Conservation (phyloP, 176 grass and related monocot genomes). For the Chrysopogon serrulatus region DNA sequence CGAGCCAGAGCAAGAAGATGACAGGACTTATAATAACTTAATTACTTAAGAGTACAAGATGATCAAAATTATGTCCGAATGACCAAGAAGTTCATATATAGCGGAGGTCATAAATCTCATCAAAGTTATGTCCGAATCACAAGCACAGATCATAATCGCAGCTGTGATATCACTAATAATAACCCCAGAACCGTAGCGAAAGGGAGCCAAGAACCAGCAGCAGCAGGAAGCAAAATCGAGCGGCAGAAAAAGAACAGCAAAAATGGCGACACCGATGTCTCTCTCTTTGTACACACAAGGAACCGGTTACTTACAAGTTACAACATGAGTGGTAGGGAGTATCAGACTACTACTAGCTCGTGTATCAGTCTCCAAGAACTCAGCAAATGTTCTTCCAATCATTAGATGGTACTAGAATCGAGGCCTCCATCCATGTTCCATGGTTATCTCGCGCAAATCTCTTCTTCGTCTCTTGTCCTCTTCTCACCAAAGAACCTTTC, state of each 20-base stretch:
- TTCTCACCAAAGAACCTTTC: no score
- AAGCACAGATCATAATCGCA: not conserved
- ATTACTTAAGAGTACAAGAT: not conserved
- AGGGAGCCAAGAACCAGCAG: not conserved
- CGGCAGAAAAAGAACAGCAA: not conserved
- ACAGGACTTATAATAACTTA: not conserved
- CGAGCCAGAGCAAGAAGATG: not conserved
- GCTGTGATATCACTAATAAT: not conserved
- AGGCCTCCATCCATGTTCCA: not conserved
- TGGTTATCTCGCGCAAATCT: not conserved
- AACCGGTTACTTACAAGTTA: constrained; percentile 29
- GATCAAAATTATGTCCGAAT: not conserved
- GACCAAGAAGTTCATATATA: not conserved
- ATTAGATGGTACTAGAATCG: not conserved
- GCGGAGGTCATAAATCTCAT: no score
- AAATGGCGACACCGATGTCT: not conserved
- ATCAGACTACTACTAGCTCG: not conserved
- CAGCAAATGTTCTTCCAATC: not conserved
- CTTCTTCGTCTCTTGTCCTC: not conserved
- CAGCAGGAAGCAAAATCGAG: not conserved
- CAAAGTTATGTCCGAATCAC: no score
- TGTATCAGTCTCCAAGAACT: constrained; percentile 18
- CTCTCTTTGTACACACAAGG: constrained; percentile 10
- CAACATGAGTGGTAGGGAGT: not conserved
- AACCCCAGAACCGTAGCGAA: not conserved